phyloP scores from a whole-genome alignment of 2,329 filamentous ascomycete genomes.

The Ilyonectria robusta region DNA sequence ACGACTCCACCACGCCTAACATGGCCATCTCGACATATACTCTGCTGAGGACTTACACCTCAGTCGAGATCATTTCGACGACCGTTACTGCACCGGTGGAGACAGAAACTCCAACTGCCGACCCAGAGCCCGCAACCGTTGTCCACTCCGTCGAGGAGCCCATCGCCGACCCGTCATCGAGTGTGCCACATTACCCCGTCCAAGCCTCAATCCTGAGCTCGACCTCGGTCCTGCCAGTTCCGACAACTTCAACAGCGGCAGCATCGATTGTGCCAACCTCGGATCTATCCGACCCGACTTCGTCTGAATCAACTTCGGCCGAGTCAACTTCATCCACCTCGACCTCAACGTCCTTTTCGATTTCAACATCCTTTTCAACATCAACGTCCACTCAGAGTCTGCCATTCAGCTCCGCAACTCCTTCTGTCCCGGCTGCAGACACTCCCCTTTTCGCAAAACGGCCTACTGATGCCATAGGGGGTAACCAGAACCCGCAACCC shows the following conservation, averaged over 20 bases:
- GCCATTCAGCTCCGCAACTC: constrained; percentile 22
- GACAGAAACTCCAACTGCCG: constrained; percentile 10
- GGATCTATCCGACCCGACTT: background rate
- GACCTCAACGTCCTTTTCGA: constrained; percentile 17
- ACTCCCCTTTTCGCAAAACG: constrained; percentile 19
- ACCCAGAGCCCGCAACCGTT: background rate
- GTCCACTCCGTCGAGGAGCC: constrained; percentile 5
- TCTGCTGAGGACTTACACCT: constrained; percentile 32
- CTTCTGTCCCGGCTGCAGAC: constrained; percentile 3
- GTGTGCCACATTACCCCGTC: constrained; percentile 24
- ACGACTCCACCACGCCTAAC: constrained; percentile 3
- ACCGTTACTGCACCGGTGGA: constrained; percentile 15
- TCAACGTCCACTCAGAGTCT: background rate
- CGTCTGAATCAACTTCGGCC: constrained; percentile 26
- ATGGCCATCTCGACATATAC: constrained; percentile 31
- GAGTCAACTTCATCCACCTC: constrained; percentile 24
- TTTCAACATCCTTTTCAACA: constrained; percentile 7
- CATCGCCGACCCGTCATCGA: constrained; percentile 1
- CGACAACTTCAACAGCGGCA: constrained; percentile 2
- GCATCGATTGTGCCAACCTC: background rate
- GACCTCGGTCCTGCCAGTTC: background rate
- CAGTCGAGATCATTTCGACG: constrained; percentile 19
- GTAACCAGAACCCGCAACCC: background rate
- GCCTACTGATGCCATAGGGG: constrained; percentile 1
- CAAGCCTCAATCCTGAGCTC: background rate